Base-by-base conservation (phyloP, 306 rosid species). In the Citrullus colocynthis region DNA sequence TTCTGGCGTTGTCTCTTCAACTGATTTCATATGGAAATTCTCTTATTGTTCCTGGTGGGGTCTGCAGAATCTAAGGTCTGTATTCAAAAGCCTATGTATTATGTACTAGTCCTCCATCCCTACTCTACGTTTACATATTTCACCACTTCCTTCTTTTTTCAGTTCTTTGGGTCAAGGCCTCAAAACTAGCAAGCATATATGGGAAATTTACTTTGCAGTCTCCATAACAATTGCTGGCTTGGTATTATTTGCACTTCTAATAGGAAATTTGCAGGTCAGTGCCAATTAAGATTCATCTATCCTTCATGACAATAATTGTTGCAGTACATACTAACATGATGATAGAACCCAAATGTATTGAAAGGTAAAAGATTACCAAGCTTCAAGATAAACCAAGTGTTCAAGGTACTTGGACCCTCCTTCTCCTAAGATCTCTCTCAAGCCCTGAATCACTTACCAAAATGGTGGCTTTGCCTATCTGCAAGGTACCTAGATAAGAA, bases 211-310 rank as follows among this genome's bases (percentile, higher is more conserved):
- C 64, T 85, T 85, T 41, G 84, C 82, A 17, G 57, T 44, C 80
- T 4, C 63, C 7, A 6, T 85, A 16, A 55, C 88, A 9, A 41
- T 78, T n/a, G 17, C 77, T 41, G 85, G 85, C 36, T 51, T 85
- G 78, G 12, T 85, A 6, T 74, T 85, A 14, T 85, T 85, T 48
- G 20, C 81, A 39, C 77, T 82, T 75, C 80, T 82, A 12, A 63
- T 82, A 16, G 88, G 88, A 77, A 85, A 85, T 77, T 54, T 82
- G 57, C 88, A 82, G 85, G 88, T 85, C 18, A 55, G 80, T 78
- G 44, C 18, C 32, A 44, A 15, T 49, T 34, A 6, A 21, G 44
- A 28, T 42, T 12, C 41, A 41, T 56, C 17, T 24, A 55, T 57
- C 10, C 12, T 76, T 57, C 41, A 59, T 14, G 54, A 54, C 57